Percentiles rank a stretch among this genome's conserved stretches.
Evolutionary conservation across 139 green algal species (phyloP).

Genomic region (Edaphochlamys debaryana): DNA sequence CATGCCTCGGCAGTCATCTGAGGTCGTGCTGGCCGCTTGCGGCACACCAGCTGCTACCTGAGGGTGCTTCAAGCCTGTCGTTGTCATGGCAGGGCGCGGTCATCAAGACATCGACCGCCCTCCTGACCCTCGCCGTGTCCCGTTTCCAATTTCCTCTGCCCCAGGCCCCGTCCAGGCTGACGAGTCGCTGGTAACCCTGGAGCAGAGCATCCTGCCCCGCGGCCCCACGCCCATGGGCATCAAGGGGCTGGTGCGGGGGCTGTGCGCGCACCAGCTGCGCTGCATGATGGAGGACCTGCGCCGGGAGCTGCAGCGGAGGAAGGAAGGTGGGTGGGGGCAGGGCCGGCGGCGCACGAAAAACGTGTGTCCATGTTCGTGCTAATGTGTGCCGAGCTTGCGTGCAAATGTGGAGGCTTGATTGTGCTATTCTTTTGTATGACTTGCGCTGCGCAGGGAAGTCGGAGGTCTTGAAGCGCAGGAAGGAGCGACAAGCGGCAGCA

Average conservation of each 20-base stretch:
- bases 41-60: too few species aligned
- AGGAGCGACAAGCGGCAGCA: not conserved
- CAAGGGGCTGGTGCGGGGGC: constrained; percentile 38
- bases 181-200: constrained; percentile 44
- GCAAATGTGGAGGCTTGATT: too few species aligned
- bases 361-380: too few species aligned
- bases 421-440: not conserved
- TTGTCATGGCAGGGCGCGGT: too few species aligned
- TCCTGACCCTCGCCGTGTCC: too few species aligned
- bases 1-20: too few species aligned
- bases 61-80: too few species aligned
- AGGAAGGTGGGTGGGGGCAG: not conserved
- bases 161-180: not conserved
- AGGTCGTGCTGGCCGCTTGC: too few species aligned
- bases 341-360: not conserved
- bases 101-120: too few species aligned
- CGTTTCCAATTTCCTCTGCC: too few species aligned
- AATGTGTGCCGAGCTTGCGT: too few species aligned
- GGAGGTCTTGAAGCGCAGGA: not conserved
- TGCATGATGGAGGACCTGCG: constrained; percentile 45
- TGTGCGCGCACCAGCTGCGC: constrained; percentile 46
- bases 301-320: constrained; percentile 32
- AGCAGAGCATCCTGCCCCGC: constrained; percentile 45
- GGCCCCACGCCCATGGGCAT: constrained; percentile 19
- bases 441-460: too few species aligned